These are phyloP conservation scores for Tuber calosporum DNA, from an alignment of 495 filamentous ascomycete genomes.

Conservation along the genomic window DNA sequence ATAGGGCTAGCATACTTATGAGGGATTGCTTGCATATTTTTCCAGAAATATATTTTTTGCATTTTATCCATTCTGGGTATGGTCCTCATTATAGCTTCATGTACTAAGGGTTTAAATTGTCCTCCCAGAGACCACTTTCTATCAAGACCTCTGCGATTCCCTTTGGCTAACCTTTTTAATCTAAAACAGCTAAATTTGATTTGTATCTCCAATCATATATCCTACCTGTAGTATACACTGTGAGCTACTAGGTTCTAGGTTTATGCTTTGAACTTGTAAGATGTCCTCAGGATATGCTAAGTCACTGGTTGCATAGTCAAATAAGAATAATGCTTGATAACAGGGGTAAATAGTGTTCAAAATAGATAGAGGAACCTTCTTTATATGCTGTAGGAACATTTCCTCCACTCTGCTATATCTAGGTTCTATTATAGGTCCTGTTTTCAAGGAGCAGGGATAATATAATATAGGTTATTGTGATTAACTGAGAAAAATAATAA, in stretches of 20 bases:
- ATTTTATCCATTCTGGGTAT: not conserved
- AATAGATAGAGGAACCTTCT: slow-evolving; percentile 6
- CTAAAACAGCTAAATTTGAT: not conserved
- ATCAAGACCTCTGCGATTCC: slow-evolving; percentile 1
- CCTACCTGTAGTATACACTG: not conserved
- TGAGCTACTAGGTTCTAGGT: not conserved
- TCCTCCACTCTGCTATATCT: slow-evolving; percentile 4
- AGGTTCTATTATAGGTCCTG: too few relatives aligned
- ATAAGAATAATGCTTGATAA: slow-evolving; percentile 9
- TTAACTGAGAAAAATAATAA: too few relatives aligned
- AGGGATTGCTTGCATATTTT: not conserved
- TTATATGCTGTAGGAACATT: slow-evolving; percentile 3
- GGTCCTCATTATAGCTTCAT: not conserved
- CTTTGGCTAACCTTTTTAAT: not conserved
- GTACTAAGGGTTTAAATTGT: not conserved
- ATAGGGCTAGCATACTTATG: not conserved
- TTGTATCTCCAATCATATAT: slow-evolving; percentile 4
- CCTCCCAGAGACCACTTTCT: slow-evolving; percentile 13
- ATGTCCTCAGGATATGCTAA: slow-evolving; percentile 9
- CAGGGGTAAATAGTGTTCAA: slow-evolving; percentile 2
- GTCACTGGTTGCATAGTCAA: slow-evolving; percentile 13
- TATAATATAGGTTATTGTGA: too few relatives aligned
- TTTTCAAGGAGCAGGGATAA: too few relatives aligned
- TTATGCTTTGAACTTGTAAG: slow-evolving; percentile 11
- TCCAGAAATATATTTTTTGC: not conserved